Evolutionary conservation across 2,329 filamentous ascomycete genomes (phyloP).

Genomic region (Cladobotryum mycophilum): DNA sequence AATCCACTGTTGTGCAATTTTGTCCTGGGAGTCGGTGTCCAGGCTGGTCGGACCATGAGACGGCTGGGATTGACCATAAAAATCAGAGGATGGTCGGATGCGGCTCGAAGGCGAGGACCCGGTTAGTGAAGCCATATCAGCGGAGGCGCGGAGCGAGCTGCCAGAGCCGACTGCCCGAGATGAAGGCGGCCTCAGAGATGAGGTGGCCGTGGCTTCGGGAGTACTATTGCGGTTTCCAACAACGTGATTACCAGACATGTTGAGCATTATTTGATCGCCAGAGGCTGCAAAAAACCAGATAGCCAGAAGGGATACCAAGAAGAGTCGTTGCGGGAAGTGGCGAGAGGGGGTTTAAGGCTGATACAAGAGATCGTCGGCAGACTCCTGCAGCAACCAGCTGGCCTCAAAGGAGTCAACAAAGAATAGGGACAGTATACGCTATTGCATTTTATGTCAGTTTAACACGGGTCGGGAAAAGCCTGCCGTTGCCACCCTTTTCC

Average conservation of each 20-base stretch:
- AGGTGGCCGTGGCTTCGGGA: conserved; percentile 78
- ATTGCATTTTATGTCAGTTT: conserved; percentile 27
- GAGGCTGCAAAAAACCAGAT: conserved; percentile 9
- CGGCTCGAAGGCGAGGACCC: conserved; percentile 62
- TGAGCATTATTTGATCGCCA: conserved; percentile 39
- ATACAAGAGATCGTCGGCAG: conserved; percentile 24
- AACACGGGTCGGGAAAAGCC: conserved; percentile 16
- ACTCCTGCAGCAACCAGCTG: conserved; percentile 80
- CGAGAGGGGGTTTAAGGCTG: conserved; percentile 12
- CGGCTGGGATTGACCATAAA: conserved; percentile 74
- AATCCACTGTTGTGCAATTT: conserved; percentile 96
- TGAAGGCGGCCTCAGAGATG: conserved; percentile 74
- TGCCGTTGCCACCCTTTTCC: background rate
- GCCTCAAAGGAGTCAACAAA: conserved; percentile 62
- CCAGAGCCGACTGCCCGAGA: conserved; percentile 71
- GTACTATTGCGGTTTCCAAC: conserved; percentile 93
- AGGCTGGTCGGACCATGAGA: conserved; percentile 59
- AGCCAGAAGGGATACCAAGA: background rate
- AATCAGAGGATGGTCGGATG: conserved; percentile 90
- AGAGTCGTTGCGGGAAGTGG: conserved; percentile 4
- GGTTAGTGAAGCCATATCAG: conserved; percentile 84
- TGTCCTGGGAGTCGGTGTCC: conserved; percentile 80
- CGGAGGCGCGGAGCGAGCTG: conserved; percentile 87
- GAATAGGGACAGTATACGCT: conserved; percentile 21
- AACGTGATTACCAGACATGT: conserved; percentile 62